Evolutionary conservation across 2,329 filamentous ascomycete genomes (phyloP).

Genomic region (Trichoderma gracile): DNA sequence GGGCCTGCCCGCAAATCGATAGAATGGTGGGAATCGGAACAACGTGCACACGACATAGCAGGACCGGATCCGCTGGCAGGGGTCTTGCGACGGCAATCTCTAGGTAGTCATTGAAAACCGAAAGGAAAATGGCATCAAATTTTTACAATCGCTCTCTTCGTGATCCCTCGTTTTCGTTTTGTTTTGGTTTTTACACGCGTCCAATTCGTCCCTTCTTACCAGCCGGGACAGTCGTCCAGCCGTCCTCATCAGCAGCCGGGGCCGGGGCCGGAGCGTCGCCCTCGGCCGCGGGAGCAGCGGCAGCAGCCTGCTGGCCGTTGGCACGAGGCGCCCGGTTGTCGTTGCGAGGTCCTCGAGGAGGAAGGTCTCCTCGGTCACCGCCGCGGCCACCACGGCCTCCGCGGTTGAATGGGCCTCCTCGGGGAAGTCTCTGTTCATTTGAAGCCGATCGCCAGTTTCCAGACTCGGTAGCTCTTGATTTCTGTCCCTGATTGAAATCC

Average conservation of each 20-base stretch:
- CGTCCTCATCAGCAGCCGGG: conserved; percentile 56
- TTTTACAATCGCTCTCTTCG: conserved; percentile 37
- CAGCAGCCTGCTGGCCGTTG: conserved; percentile 47
- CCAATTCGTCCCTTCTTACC: conserved; percentile 43
- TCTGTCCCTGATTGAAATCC: conserved; percentile 48
- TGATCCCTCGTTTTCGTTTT: not conserved
- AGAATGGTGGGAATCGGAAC: conserved; percentile 17
- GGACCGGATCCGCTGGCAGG: conserved; percentile 30
- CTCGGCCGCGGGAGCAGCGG: conserved; percentile 37
- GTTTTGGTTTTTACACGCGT: conserved; percentile 33
- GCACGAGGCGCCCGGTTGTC: conserved; percentile 50
- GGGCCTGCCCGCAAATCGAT: conserved; percentile 6
- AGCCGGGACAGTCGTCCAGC: conserved; percentile 59
- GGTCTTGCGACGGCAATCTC: conserved; percentile 39
- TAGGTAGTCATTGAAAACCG: conserved; percentile 40
- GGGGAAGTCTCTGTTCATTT: conserved; percentile 50
- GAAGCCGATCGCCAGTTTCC: conserved; percentile 61
- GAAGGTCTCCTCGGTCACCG: conserved; percentile 46
- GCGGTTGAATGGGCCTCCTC: conserved; percentile 44
- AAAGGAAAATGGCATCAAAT: conserved; percentile 41
- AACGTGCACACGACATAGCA: conserved; percentile 23
- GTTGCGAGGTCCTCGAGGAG: conserved; percentile 47
- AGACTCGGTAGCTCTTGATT: conserved; percentile 58
- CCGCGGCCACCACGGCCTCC: conserved; percentile 43
- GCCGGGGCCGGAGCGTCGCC: conserved; percentile 50